Base-by-base conservation (phyloP, 352 stramenopile genomes). In the Globisporangium acanthophoron region DNA sequence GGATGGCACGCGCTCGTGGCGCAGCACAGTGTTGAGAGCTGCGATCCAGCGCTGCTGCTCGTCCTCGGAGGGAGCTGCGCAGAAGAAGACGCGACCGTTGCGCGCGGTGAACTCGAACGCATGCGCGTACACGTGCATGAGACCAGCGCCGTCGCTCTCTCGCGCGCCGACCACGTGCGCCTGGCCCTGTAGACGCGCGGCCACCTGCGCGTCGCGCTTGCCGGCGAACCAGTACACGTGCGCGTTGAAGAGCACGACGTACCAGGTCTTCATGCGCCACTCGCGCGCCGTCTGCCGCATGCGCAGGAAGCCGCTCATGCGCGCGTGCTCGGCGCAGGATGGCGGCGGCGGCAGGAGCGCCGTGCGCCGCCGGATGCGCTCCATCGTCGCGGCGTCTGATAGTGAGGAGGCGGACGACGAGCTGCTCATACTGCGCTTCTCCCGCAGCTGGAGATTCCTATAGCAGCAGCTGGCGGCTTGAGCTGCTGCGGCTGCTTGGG, bases 201-300 rank as follows among this genome's bases (percentile, higher is more conserved):
- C 69, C 9, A 61, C 58, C 20, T 52, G 52, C n/a, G 65, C 66
- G 65, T 76, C 69, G 11, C 52, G 54, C 57, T 76, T 67, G 40
- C 29, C 66, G 24, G 62, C 35, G 56, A 73, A 76, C 51, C 65
- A 71, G 51, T 59, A 67, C 18, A 76, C 4, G 21, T 73, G 58
- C 33, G 54, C 20, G 31, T 68, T 65, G 52, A 64, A 65, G 54
- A 73, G 66, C 46, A 65, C 55, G 53, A 62, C 73, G 56, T 71
- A 76, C 69, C 69, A 76, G 33, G 69, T 76, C 51, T 76, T 76
- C 65, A 76, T 71, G 45, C 69, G 69, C 69, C 69, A 76, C 59
- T 71, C 69, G 37, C 59, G 58, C 52, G 62, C 44, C 9, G 65
- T 51, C 39, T 69, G 58, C 16, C 65, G 69, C 49, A 76, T 65